phyloP scores from a whole-genome alignment of 208 protist species.

The Phytomonas francai region DNA sequence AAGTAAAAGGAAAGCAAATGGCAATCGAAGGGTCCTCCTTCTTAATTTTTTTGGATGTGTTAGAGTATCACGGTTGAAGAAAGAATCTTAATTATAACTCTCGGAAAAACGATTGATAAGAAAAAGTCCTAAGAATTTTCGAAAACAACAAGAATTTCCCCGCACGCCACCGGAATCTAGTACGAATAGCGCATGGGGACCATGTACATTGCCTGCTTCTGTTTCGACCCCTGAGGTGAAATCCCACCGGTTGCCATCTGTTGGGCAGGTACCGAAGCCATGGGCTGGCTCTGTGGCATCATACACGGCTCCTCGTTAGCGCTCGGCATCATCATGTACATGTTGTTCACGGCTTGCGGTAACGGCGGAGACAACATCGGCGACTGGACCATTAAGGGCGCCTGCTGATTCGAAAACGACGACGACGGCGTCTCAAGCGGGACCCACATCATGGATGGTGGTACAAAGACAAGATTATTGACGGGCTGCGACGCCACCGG shows the following conservation, averaged over 20 bases:
- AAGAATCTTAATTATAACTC: background rate
- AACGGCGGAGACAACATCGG: slow-evolving; percentile 10
- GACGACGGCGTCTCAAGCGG: background rate
- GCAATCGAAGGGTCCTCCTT: background rate
- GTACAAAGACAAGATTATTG: background rate
- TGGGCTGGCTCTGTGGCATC: slow-evolving; percentile 13
- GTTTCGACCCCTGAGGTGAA: background rate
- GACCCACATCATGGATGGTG: background rate
- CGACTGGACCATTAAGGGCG: background rate
- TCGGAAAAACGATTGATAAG: background rate
- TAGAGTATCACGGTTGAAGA: background rate
- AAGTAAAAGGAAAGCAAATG: background rate
- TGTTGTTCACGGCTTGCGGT: slow-evolving; percentile 13
- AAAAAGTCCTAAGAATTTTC: slow-evolving; percentile 3
- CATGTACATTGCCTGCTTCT: slow-evolving; percentile 22
- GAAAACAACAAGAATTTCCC: slow-evolving; percentile 1
- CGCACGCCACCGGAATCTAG: background rate
- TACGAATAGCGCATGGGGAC: slow-evolving; percentile 22
- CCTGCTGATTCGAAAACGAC: background rate
- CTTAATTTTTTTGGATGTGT: background rate
- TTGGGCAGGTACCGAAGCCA: background rate
- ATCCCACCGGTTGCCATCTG: background rate
- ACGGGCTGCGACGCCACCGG: background rate
- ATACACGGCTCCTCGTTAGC: slow-evolving; percentile 27
- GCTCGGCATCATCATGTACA: slow-evolving; percentile 29